These are phyloP conservation scores for Malus hybrid DNA, from an alignment of 331 rosid species.

Conservation along the genomic window DNA sequence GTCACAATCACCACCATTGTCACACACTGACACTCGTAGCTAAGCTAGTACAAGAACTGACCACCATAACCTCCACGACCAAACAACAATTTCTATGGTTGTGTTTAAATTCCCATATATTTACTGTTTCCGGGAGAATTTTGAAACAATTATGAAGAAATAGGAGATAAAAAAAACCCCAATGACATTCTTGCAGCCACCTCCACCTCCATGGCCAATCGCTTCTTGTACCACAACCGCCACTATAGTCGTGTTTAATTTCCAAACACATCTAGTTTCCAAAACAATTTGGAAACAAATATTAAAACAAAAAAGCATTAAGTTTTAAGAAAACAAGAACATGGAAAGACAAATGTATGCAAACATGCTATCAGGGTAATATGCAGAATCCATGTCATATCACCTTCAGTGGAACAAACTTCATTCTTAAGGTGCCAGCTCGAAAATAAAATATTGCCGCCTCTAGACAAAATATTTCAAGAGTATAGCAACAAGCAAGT, in stretches of 20 bases:
- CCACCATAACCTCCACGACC: neutral
- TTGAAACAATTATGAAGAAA: neutral
- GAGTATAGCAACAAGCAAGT: neutral
- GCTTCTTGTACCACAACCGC: neutral
- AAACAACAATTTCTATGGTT: neutral
- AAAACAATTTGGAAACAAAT: neutral
- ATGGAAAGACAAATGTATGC: neutral
- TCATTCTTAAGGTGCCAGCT: neutral
- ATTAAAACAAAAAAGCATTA: neutral
- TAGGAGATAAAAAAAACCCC: neutral
- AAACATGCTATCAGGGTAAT: neutral
- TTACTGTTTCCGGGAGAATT: neutral
- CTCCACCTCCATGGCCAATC: neutral
- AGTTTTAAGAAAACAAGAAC: neutral
- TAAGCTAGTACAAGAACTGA: neutral
- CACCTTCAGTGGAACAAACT: neutral
- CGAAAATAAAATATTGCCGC: neutral
- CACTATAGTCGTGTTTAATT: neutral
- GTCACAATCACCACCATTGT: neutral
- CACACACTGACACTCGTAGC: neutral
- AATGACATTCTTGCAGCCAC: neutral
- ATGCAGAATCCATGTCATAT: neutral
- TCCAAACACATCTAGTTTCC: neutral
- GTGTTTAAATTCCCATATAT: neutral
- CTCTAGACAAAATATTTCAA: neutral